Evolutionary conservation across 208 protist species (phyloP), one percentile per base, ranked within the genome.

Genomic region (Strigomonas culicis): DNA sequence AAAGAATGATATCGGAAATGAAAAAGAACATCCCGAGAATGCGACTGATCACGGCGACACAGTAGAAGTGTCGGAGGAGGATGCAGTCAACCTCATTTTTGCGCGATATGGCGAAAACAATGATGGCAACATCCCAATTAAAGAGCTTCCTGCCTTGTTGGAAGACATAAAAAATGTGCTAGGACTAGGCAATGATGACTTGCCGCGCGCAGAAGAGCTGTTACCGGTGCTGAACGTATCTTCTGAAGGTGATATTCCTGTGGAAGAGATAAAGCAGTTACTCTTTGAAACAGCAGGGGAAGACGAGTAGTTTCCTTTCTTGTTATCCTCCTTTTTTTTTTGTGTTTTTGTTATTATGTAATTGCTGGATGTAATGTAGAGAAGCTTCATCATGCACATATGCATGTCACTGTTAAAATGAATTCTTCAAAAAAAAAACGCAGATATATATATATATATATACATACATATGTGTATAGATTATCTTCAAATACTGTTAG

Each of bases 261-360:
- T 95, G 2, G 55, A 83, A 22, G 89, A 89, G 57, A 68, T 95
- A 24, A 82, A 84, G 17, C 75, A 83, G 24, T 39, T 89, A 1
- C 74, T 95, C 27, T 92, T 91, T 52, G 74, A 87, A 24, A 56
- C 64, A 32, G 6, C 49, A 7, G 39, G 51, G 17, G 6, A 8
- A 21, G 30, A 24, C 24, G 8, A 56, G 8, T 24, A 24, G 30
- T 31, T 25, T 56, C 13, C 55, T 67, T 32, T 59, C 22, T 17
- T 53, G 3, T 66, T 47, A 1, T 22, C 39, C 60, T 51, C 25
- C 25, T 68, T 52, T 68, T 41, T 22, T 70, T 58, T 17, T 59
- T 22, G 25, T 31, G 39, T 62, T 31, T 46, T 62, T 19, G 7
- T 39, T 24, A 11, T n/a, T 44, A 30, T 63, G 28, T 41, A 25